Percentiles rank a stretch among this genome's conserved stretches.
Evolutionary conservation across 768 basidiomycete genomes (phyloP).

Genomic region (Calocybe indica): DNA sequence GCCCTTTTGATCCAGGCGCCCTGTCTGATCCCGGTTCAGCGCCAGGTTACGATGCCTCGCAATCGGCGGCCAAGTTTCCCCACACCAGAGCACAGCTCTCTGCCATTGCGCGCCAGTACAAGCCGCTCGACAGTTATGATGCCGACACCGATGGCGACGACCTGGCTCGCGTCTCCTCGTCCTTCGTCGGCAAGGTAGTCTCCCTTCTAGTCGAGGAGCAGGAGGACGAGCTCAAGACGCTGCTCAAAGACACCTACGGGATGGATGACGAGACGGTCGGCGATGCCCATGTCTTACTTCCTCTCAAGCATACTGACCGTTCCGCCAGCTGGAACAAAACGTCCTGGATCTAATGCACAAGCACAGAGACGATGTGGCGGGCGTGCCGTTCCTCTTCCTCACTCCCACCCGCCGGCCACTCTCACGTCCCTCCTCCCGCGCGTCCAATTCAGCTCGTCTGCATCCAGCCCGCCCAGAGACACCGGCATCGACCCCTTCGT

Average conservation of each 20-base stretch:
- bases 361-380: constrained; percentile 79
- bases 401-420: constrained; percentile 75
- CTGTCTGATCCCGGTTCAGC: no score
- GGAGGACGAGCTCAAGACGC: constrained; percentile 77
- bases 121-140: constrained; percentile 52
- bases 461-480: constrained; percentile 65
- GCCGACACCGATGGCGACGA: constrained; percentile 50
- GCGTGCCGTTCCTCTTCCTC: constrained; percentile 77
- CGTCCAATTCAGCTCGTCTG: constrained; percentile 66
- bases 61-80: constrained; percentile 43
- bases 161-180: constrained; percentile 45
- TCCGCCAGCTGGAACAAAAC: constrained; percentile 70
- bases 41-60: no score
- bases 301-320: constrained; percentile 10
- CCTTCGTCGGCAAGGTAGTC: constrained; percentile 68
- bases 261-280: constrained; percentile 64
- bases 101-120: constrained; percentile 68
- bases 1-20: no score
- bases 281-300: constrained; percentile 8
- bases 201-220: constrained; percentile 72
- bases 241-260: constrained; percentile 66
- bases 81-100: constrained; percentile 81
- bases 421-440: constrained; percentile 76
- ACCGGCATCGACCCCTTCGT: constrained; percentile 67
- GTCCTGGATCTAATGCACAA: constrained; percentile 96